Evolutionary conservation across 768 basidiomycete species (phyloP).

Genomic region (Lyophyllum decastes): DNA sequence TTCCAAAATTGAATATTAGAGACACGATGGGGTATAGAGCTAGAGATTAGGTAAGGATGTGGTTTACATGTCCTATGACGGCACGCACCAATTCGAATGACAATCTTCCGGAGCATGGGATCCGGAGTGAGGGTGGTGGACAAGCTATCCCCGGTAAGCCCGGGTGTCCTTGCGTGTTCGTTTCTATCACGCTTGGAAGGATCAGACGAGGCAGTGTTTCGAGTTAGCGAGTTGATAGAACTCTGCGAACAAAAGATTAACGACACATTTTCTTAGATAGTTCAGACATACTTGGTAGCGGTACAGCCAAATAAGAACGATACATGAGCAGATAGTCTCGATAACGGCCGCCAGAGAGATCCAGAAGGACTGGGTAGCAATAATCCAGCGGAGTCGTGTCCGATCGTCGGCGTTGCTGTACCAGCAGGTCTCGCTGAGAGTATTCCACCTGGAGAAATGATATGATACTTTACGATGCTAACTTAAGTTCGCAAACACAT

Average conservation of each 20-base stretch:
- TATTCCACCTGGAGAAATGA: conserved; percentile 5
- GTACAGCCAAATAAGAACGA: conserved; percentile 11
- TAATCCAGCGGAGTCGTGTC: conserved; percentile 5
- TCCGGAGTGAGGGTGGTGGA: background rate
- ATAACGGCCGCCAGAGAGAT: conserved; percentile 8
- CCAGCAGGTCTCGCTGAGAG: conserved; percentile 6
- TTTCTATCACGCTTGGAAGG: background rate
- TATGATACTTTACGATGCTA: background rate
- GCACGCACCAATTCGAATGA: conserved; percentile 8
- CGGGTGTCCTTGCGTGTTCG: background rate
- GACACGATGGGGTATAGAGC: conserved; percentile 10
- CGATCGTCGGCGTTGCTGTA: conserved; percentile 9
- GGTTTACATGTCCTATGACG: background rate
- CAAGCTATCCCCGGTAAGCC: background rate
- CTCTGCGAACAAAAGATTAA: background rate
- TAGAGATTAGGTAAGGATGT: background rate
- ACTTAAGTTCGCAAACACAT: background rate
- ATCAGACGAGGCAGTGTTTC: background rate
- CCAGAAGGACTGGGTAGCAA: conserved; percentile 13
- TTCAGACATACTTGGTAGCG: conserved; percentile 1
- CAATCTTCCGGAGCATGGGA: conserved; percentile 1
- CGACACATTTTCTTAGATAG: background rate
- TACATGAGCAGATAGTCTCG: conserved; percentile 9
- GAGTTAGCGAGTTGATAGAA: background rate
- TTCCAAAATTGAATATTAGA: conserved; percentile 8